These are phyloP conservation scores for Neofusicoccum sp. DNA, from an alignment of 2,329 filamentous ascomycete genomes.

Conservation along the genomic window DNA sequence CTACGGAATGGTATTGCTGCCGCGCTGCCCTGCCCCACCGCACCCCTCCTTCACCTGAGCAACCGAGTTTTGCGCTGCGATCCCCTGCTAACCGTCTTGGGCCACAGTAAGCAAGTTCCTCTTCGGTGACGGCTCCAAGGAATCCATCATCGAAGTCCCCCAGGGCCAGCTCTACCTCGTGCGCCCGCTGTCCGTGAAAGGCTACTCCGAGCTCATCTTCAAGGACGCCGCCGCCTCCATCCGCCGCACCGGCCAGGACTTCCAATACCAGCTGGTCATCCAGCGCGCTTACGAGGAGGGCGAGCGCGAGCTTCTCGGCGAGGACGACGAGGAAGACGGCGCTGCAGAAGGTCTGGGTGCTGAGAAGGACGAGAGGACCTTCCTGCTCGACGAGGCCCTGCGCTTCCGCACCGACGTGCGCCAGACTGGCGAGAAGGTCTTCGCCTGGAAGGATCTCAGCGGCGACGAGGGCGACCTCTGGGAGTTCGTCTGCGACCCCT, in stretches of 20 bases:
- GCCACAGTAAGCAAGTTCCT: slow-evolving; percentile 82
- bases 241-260: slow-evolving; percentile 89
- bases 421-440: slow-evolving; percentile 77
- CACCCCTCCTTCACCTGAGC: slow-evolving; percentile 15
- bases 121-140: slow-evolving; percentile 85
- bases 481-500: slow-evolving; percentile 91
- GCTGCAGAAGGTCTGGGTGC: slow-evolving; percentile 71
- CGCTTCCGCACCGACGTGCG: slow-evolving; percentile 84
- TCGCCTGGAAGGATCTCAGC: slow-evolving; percentile 94
- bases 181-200: slow-evolving; percentile 90
- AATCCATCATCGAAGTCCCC: slow-evolving; percentile 90
- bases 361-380: slow-evolving; percentile 96
- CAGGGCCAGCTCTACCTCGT: slow-evolving; percentile 98
- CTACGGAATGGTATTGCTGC: slow-evolving; percentile 44
- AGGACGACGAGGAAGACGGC: slow-evolving; percentile 84
- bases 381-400: slow-evolving; percentile 88
- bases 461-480: slow-evolving; percentile 94
- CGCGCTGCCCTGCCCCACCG: slow-evolving; percentile 25
- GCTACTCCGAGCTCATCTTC: slow-evolving; percentile 98
- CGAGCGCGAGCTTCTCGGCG: slow-evolving; percentile 86
- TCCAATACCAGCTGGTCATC: slow-evolving; percentile 95
- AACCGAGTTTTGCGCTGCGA: slow-evolving; percentile 17
- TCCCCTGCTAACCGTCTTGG: slow-evolving; percentile 20
- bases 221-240: slow-evolving; percentile 94
- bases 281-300: slow-evolving; percentile 97